Evolutionary conservation across 768 basidiomycete genomes (phyloP), one percentile per base, ranked within the genome.

Genomic region (Phaeotremella skinneri): DNA sequence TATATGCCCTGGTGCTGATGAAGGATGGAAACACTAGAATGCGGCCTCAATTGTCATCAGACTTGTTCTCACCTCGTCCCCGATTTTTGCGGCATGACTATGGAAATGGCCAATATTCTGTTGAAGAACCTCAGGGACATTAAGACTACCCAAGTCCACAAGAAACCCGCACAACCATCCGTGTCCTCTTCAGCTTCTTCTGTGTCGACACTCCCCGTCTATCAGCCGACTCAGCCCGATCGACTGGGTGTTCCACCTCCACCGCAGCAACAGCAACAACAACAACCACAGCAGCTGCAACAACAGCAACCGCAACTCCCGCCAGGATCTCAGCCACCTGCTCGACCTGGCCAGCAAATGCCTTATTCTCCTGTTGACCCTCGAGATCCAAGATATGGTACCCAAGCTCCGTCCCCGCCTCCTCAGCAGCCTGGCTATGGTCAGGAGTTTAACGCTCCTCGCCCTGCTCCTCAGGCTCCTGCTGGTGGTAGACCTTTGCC

Each of bases 41-140:
- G 96, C 79, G 85, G 88, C 70, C 86, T 98, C 67, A 97, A 94
- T 47, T 97, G 92, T 69, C 96, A 99, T 78, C 91, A 91, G 20
- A 89, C 91, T 64, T 99, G 96, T 79, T 90, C 92, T 1, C 96
- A 99, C 77, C 84, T 98, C 57, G 96, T 99, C 39, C 96, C 96
- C 58, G 94, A 99, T 78, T 98, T 99, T 79, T 99, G 96, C 72
- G 96, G 96, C 42, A 97, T 99, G 93, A 91, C 92, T 34, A 98
- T 98, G 94, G 94, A 97, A 78, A 94, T 90, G 34, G 94, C 96
- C 49, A 97, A 97, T 76, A 85, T 87, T 69, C 82, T 99, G 20
- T 83, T 99, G 51, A 85, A 87, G 51, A 88, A 92, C 76, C 87
- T 90, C 83, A 86, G 88, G 54, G 89, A 90, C 72, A 96, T 96